Base-by-base conservation (phyloP, 1,284 basidiomycete genomes). In the Rhodotorula glutinis region DNA sequence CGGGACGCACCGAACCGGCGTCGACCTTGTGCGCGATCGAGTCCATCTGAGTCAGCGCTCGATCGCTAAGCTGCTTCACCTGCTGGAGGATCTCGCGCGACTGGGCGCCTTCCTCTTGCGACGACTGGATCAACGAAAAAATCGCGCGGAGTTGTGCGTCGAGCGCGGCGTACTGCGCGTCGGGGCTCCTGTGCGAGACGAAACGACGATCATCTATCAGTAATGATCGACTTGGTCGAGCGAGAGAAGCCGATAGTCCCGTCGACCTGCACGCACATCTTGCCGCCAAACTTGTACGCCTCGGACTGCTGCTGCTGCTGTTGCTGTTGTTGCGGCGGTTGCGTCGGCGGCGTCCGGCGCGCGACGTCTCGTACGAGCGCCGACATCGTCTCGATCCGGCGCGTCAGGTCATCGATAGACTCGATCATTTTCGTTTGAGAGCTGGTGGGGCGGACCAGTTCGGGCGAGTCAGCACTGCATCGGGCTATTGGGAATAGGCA, bases 341-440 rank as follows among this genome's bases (percentile, higher is more conserved):
- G 40, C 4, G 17, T 27, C 25, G 23, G 30, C 47, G 33, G 27
- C 27, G 58, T 59, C 19, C 57, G 52, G 4, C 65, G 43, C 13
- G 61, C 64, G 2, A 63, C 19, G 49, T 53, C 25, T 17, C 49
- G 54, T n/a, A 71, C 25, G 19, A 60, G 54, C n/a, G 54, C 47
- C 9, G 62, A 41, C 27, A 75, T 44, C 11, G 53, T 58, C 57
- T 76, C 75, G 21, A 76, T 60, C 52, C 66, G 63, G 29, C 68
- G 60, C 13, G 74, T 60, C n/a, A 76, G 63, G 17, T 71, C 72
- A 57, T 74, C 75, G 63, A 76, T 74, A n/a, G 73, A 72, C 47
- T 75, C 72, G 41, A 75, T 67, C 70, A 76, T 75, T 19, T 67
- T 62, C 23, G 69, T 64, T 62, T 76, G 75, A 13, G 73, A 71